Evolutionary conservation across 2,329 filamentous ascomycete species (phyloP).

Genomic region (Fusarium duplospermum): DNA sequence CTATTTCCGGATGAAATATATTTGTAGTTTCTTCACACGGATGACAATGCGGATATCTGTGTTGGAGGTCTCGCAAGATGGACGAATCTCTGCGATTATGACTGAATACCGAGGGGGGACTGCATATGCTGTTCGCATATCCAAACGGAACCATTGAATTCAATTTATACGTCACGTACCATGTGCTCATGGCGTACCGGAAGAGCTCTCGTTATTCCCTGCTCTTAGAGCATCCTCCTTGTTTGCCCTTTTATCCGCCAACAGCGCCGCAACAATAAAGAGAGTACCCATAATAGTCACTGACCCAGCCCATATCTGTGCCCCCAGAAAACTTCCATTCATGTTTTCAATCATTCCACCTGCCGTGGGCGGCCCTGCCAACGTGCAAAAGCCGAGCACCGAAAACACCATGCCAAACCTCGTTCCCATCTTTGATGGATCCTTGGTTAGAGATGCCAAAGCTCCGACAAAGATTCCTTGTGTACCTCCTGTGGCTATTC

Average conservation of each 20-base stretch:
- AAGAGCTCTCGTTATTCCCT: neutral
- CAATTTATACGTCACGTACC: neutral
- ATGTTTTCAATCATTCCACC: neutral
- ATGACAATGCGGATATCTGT: accelerated
- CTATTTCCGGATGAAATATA: neutral
- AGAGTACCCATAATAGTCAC: neutral
- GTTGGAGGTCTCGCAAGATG: neutral
- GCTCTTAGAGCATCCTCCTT: accelerated
- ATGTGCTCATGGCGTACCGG: neutral
- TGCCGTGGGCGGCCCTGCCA: neutral
- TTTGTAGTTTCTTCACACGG: neutral
- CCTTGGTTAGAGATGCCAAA: neutral
- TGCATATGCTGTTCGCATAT: neutral
- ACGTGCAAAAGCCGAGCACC: neutral
- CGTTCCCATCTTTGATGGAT: neutral
- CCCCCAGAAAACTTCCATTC: neutral
- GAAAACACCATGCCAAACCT: neutral
- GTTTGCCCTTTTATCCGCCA: neutral
- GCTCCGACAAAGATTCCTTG: neutral
- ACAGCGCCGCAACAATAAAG: neutral
- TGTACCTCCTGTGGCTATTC: neutral
- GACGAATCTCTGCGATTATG: neutral
- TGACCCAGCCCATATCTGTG: neutral
- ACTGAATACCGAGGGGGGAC: neutral
- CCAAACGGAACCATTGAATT: accelerated